phyloP scores from a whole-genome alignment of 768 basidiomycete genomes.

The Hydnomerulius pinastri region DNA sequence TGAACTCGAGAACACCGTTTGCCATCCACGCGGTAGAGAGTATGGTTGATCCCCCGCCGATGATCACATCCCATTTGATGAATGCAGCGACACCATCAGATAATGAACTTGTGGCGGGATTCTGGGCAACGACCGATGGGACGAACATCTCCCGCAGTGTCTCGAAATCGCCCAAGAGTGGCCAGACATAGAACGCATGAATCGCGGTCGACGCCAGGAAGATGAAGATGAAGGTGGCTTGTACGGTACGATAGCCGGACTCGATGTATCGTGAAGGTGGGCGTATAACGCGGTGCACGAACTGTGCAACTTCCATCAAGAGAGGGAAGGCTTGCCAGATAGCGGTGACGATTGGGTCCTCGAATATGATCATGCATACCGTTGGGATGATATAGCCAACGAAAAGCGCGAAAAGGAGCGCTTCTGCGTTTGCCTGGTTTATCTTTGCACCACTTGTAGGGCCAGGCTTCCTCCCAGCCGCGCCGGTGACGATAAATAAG shows the following conservation, averaged over 20 bases:
- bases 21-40: constrained; percentile 54
- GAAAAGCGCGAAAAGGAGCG: constrained; percentile 49
- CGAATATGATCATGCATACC: constrained; percentile 42
- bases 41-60: constrained; percentile 42
- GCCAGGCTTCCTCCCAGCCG: constrained; percentile 13
- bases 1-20: constrained; percentile 29
- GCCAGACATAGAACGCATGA: constrained; percentile 28
- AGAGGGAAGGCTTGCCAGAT: constrained; percentile 58
- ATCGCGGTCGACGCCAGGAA: constrained; percentile 23
- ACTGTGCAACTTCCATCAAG: constrained; percentile 43
- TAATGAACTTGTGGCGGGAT: constrained; percentile 1
- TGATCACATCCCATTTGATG: constrained; percentile 52
- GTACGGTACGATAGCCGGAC: constrained; percentile 24
- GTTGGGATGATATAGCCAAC: constrained; percentile 50
- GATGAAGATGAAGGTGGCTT: constrained; percentile 15
- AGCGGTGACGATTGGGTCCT: constrained; percentile 46
- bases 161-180: constrained; percentile 5
- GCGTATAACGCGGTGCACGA: constrained; percentile 42
- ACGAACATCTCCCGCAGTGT: constrained; percentile 13
- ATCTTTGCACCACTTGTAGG: constrained; percentile 26
- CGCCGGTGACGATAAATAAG: constrained; percentile 42
- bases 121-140: constrained; percentile 7
- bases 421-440: constrained; percentile 52
- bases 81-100: constrained; percentile 35
- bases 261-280: constrained; percentile 15